Base-by-base conservation (phyloP, 371 early-diverging fungal species). In the Haplosporangium sp. region DNA sequence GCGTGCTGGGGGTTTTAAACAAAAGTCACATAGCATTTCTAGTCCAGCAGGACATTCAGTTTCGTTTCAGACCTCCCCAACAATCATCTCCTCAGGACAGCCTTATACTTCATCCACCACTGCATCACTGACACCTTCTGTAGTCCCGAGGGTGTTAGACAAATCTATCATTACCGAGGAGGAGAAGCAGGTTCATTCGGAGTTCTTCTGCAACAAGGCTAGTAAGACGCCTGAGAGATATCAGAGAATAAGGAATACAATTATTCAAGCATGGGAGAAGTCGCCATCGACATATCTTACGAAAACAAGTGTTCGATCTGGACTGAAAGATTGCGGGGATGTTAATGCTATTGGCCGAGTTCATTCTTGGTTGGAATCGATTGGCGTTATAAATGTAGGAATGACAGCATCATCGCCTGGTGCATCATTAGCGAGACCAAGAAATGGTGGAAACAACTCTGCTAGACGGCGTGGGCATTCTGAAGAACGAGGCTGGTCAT, bases 261-360 rank as follows among this genome's bases (percentile, higher is more conserved):
- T 97, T 58, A 69, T 97, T 4, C 84, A 86, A 10, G 86, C 88
- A 44, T 97, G 97, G 97, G 73, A 87, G 20, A 69, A 73, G 5
- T 85, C 84, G 19, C 83, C 86, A 42, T 93, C 94, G 0, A 84
- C 88, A 27, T 95, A 95, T 65, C 82, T 96, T 52, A 93, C 93
- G 5, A 95, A 96, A 79, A 90, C 92, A 34, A 85, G 87, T 17
- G 92, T 88, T 5, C 85, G 95, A 42, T 86, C 87, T 0, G 93
- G 92, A 1, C 74, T 94, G 39, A 90, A 88, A 66, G 86, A 86
- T 34, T 69, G 83, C 69, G 97, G 97, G 19, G 97, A 96, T 72
- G 97, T 97, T 19, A 95, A 97, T 82, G 96, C 96, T 2, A 95
- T 97, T 40, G 91, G 94, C 2, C 86, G 97, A 6, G 93, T 97